Evolutionary conservation across 352 stramenopile species (phyloP).

Genomic region (Plasmopara muralis): DNA sequence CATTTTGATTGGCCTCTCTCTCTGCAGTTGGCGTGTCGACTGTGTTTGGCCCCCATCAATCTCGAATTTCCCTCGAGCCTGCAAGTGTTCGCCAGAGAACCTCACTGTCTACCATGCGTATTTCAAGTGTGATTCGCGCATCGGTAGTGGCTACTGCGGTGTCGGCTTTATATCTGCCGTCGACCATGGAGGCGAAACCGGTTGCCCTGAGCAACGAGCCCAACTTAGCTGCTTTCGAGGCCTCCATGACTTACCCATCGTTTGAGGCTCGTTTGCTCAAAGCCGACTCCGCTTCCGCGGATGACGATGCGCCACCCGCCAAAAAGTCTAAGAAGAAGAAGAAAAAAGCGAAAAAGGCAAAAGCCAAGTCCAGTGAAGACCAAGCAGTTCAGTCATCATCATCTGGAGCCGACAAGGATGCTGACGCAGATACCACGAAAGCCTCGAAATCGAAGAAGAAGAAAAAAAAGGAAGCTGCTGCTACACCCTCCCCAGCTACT

Average conservation of each 20-base stretch:
- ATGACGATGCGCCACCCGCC: slow-evolving; percentile 10
- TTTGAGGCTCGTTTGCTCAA: slow-evolving; percentile 30
- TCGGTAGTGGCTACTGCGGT: slow-evolving; percentile 44
- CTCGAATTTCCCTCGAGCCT: slow-evolving; percentile 47
- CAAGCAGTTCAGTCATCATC: not conserved
- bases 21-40: slow-evolving; percentile 5
- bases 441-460: slow-evolving; percentile 24
- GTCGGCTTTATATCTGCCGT: slow-evolving; percentile 30
- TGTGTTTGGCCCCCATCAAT: slow-evolving; percentile 34
- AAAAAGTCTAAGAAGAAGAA: slow-evolving; percentile 32
- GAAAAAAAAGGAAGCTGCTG: slow-evolving; percentile 15
- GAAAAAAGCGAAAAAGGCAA: slow-evolving; percentile 27
- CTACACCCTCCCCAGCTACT: slow-evolving; percentile 4
- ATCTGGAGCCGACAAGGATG: not conserved
- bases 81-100: slow-evolving; percentile 5
- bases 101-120: slow-evolving; percentile 40
- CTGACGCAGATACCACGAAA: slow-evolving; percentile 31
- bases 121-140: slow-evolving; percentile 42
- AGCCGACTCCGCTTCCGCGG: slow-evolving; percentile 13
- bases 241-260: slow-evolving; percentile 18
- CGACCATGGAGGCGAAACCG: slow-evolving; percentile 12
- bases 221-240: slow-evolving; percentile 24
- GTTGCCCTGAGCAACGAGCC: slow-evolving; percentile 9
- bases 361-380: not conserved
- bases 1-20: slow-evolving; percentile 25